Conservation (phyloP, 306 rosid genomes). For the Trifolium pratense region DNA sequence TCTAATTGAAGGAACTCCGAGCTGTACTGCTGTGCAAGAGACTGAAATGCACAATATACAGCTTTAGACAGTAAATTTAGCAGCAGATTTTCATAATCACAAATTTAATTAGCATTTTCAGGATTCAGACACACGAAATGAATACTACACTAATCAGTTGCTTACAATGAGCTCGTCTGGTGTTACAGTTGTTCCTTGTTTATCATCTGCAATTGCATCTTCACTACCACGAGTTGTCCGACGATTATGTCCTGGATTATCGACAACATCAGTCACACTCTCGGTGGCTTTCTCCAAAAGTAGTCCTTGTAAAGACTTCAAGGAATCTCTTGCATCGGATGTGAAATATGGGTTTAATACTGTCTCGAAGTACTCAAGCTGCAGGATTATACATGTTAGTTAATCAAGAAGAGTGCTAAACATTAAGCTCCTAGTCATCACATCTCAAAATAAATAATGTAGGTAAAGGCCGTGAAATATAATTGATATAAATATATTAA, state of each 20-base stretch:
- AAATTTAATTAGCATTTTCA: conserved; percentile 5
- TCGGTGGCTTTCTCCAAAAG: conserved; percentile 97
- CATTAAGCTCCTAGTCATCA: conserved; percentile 21
- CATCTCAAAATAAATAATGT: conserved; percentile 16
- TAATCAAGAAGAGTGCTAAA: conserved; percentile 35
- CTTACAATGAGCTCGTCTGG: conserved; percentile 99
- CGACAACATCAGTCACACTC: conserved; percentile 66
- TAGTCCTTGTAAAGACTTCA: conserved; percentile 88
- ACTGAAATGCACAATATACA: conserved; percentile 56
- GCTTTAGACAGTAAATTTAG: conserved; percentile 30
- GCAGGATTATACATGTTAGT: conserved; percentile 50
- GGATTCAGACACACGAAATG: conserved; percentile 10
- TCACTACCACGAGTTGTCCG: conserved; percentile 97
- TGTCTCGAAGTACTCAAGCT: conserved; percentile 98
- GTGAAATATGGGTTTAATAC: conserved; percentile 93
- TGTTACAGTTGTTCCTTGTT: conserved; percentile 69
- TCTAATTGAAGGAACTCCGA: conserved; percentile 87
- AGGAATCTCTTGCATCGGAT: conserved; percentile 89
- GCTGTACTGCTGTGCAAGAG: conserved; percentile 90
- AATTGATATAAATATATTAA: conserved; percentile 16
- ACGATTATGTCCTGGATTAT: conserved; percentile 88
- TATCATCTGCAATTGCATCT: conserved; percentile 82
- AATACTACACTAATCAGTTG: conserved; percentile 23
- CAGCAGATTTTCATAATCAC: conserved; percentile 10
- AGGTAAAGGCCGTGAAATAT: conserved; percentile 27